Conservation (phyloP, 257 asterid species). For the Gentiana straminea region DNA sequence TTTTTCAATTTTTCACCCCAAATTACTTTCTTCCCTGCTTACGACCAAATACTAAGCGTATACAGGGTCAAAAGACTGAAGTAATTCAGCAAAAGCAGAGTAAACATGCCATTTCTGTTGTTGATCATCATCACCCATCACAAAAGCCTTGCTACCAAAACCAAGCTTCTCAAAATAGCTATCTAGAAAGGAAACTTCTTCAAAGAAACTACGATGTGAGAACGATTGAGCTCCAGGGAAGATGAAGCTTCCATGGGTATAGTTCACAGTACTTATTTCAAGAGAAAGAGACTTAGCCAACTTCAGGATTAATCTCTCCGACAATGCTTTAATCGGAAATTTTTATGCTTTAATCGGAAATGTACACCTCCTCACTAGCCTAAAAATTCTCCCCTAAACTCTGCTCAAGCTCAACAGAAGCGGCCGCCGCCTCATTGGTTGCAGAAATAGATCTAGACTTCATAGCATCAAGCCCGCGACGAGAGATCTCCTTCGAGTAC, state of each 20-base stretch:
- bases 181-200: constrained; percentile 72
- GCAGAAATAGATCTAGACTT: too few relatives aligned
- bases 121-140: constrained; percentile 41
- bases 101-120: constrained; percentile 70
- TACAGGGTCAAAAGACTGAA: constrained; percentile 28
- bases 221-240: constrained; percentile 74
- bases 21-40: too few relatives aligned
- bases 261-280: constrained; percentile 41
- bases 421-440: too few relatives aligned
- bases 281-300: constrained; percentile 44
- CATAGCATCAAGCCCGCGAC: too few relatives aligned
- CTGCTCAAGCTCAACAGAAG: too few relatives aligned
- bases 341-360: too few relatives aligned
- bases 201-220: constrained; percentile 70
- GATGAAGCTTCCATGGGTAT: constrained; percentile 73
- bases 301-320: constrained; percentile 65
- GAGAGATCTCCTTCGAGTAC: too few relatives aligned
- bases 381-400: too few relatives aligned
- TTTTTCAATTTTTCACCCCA: too few relatives aligned
- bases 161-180: constrained; percentile 55
- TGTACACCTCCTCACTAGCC: too few relatives aligned
- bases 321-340: background rate
- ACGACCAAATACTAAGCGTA: constrained; percentile 20
- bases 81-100: constrained; percentile 40
- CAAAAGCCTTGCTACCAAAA: constrained; percentile 47